Base-by-base conservation (phyloP, 768 basidiomycete species). In the Amanita thiersii region DNA sequence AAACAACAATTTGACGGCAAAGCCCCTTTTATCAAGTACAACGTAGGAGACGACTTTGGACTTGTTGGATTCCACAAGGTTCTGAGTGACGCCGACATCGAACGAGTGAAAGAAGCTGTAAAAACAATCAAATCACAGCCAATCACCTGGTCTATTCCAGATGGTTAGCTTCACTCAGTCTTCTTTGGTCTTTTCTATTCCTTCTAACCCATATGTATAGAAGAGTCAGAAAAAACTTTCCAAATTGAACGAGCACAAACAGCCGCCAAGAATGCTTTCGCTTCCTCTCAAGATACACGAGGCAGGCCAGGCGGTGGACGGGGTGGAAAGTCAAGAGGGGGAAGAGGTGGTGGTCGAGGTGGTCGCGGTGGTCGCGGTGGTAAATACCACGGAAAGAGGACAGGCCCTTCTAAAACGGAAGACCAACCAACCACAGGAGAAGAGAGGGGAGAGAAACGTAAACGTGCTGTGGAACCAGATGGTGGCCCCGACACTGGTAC, bases 381-480 rank as follows among this genome's bases (percentile, higher is more conserved):
- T 5, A 66, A 72, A 3, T 66, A 75, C 3, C 71, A 75, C 2
- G 61, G 71, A 6, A 65, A 70, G 2, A 68, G 69, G 1, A 56
- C 73, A 0, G 68, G 74, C 1, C 62, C 69, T 2, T 61, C 67
- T 2, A 51, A 56, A 2, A 50, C 58, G 1, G 61, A 66, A 15
- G 57, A 66, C n/a, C 64, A 65, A 19, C 53, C 53, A 43, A 62
- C 46, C 48, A 61, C 43, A 44, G 63, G 37, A 53, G 64, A 56
- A 3, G 71, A 64, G 45, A 57, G 64, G 1, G 84, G 83, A 20
- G 82, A 82, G 49, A 89, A 89, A 65, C 67, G 86, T 45, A 89
- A 87, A 57, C 74, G 83, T 28, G 78, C 71, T 1, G 67, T 84
- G 0, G 86, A 87, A 53, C 85, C 84, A 1, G 86, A 87, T 52